Evolutionary conservation across 1,284 basidiomycete genomes (phyloP), one percentile per base, ranked within the genome.

Genomic region (Rhodotorula sp.): DNA sequence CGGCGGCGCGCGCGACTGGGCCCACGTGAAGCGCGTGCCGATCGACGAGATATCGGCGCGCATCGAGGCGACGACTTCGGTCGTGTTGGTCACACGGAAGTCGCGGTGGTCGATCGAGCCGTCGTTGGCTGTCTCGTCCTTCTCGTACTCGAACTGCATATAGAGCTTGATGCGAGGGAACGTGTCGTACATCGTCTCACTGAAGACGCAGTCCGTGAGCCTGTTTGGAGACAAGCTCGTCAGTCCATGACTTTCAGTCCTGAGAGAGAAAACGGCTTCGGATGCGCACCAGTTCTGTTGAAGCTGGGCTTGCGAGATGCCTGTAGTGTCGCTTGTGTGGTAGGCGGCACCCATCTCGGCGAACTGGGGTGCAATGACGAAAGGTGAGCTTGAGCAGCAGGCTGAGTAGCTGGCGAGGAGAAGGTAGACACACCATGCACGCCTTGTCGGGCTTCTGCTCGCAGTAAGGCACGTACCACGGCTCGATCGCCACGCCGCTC

Each of bases 81-180:
- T 70, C 42, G 61, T 57, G 69, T 79, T 79, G 12, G 73, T 67
- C 21, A 79, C 50, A 56, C 78, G 74, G 71, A 73, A 79, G 67
- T 79, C 78, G 56, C 78, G 77, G 9, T 73, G 54, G 71, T 79
- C 78, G 42, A 66, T 19, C 5, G 55, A 42, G 41, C 73, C 73
- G 55, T 67, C 59, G 70, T 79, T 78, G 44, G 70, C 69, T 16
- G 69, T 70, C 64, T 79, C 78, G 54, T 34, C 44, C 71, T 79
- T 77, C 54, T 77, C 72, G 73, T 78, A 77, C 68, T 79, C 78
- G 73, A 79, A 79, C 53, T 77, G 74, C 76, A 77, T 79, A 72
- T 77, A 63, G 46, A 74, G 59, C 70, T 74, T 77, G 66, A 75
- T 52, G 9, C 75, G 74, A 44, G 77, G 73, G 72, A 75, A 76